Conservation (phyloP, 768 basidiomycete species). For the Kondoa malvinella region DNA sequence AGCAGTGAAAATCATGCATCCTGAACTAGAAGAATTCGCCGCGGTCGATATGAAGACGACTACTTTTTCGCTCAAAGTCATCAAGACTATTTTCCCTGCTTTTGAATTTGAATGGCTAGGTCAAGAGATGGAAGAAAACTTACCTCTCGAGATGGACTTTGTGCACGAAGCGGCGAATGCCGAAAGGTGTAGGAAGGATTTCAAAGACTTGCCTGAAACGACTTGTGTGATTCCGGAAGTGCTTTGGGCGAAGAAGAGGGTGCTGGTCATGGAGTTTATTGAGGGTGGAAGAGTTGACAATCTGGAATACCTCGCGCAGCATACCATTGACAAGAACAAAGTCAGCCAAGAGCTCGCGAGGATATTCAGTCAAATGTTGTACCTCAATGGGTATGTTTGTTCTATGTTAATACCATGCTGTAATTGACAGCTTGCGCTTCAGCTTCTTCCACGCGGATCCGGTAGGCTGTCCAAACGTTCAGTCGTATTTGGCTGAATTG, state of each 20-base stretch:
- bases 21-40: conserved; percentile 78
- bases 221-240: conserved; percentile 64
- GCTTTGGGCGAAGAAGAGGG: conserved; percentile 59
- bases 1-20: conserved; percentile 77
- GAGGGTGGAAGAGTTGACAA: conserved; percentile 77
- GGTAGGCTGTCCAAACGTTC: not conserved
- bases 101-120: conserved; percentile 57
- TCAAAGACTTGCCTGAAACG: conserved; percentile 52
- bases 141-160: conserved; percentile 86
- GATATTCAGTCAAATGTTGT: conserved; percentile 91
- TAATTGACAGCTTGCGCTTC: not conserved
- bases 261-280: conserved; percentile 78
- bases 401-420: not conserved
- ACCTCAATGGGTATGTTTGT: conserved; percentile 38
- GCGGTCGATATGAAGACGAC: conserved; percentile 46
- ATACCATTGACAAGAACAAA: conserved; percentile 79
- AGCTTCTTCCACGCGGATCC: conserved; percentile 23
- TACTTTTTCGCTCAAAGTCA: conserved; percentile 48
- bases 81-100: conserved; percentile 84
- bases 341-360: conserved; percentile 75
- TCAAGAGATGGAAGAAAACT: conserved; percentile 80
- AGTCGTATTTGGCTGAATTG: not conserved
- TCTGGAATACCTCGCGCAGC: conserved; percentile 56
- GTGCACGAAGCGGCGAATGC: conserved; percentile 72
- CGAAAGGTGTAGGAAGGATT: conserved; percentile 50